A percentile compares a stretch with the other conserved stretches of the same genome.
These are phyloP conservation scores for Calonectria fujianensis DNA, from an alignment of 2,329 filamentous ascomycete species.

Conservation along the genomic window DNA sequence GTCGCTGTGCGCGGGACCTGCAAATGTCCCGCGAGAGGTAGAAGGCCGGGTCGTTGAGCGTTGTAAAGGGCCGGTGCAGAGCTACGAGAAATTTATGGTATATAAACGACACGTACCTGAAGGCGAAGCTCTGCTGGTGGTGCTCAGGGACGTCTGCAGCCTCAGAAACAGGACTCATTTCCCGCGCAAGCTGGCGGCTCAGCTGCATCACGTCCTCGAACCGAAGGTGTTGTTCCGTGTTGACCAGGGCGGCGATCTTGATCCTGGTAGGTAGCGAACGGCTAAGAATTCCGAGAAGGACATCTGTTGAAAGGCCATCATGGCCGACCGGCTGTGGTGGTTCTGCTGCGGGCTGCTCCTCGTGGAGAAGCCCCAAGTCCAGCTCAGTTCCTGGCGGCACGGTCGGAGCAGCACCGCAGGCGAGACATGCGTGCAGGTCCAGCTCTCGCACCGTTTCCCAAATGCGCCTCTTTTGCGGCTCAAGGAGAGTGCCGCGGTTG, in stretches of 20 bases:
- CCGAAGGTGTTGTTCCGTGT: background rate
- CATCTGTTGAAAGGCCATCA: background rate
- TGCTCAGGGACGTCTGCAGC: background rate
- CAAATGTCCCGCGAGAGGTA: constrained; percentile 18
- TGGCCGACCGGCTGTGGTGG: background rate
- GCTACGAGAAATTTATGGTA: constrained; percentile 14
- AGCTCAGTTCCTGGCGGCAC: constrained; percentile 2
- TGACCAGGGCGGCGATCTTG: background rate
- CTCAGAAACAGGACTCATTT: background rate
- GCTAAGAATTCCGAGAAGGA: background rate
- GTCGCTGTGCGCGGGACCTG: background rate
- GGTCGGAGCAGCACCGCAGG: background rate
- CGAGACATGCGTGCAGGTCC: constrained; percentile 1
- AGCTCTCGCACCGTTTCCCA: constrained; percentile 10
- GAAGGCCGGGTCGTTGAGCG: background rate
- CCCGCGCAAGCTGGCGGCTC: background rate
- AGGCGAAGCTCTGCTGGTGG: background rate
- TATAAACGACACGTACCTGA: constrained; percentile 4
- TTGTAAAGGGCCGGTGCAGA: background rate
- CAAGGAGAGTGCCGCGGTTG: background rate
- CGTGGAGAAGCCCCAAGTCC: background rate
- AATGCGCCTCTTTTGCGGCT: background rate
- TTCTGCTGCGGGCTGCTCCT: background rate
- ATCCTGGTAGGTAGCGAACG: background rate
- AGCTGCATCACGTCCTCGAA: constrained; percentile 5